Conservation (phyloP, 768 basidiomycete species). For the Suillus cothurnatus region DNA sequence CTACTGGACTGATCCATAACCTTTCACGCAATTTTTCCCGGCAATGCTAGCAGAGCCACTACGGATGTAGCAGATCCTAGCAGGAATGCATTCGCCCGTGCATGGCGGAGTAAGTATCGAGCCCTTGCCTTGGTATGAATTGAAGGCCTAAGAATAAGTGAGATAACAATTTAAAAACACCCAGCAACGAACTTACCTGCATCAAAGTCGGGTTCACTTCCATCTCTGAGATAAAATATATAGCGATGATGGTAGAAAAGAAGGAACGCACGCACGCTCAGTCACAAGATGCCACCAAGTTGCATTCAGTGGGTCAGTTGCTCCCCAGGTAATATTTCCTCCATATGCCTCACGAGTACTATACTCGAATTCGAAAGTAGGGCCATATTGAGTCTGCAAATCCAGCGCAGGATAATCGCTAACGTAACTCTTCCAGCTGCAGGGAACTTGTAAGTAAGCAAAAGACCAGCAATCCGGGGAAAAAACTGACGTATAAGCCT, state of each 20-base stretch:
- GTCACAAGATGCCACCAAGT: conserved; percentile 86
- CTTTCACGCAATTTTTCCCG: conserved; percentile 55
- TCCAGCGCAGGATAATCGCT: conserved; percentile 60
- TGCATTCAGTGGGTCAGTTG: conserved; percentile 70
- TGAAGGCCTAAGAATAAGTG: conserved; percentile 53
- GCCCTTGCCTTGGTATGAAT: conserved; percentile 70
- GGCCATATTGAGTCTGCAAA: conserved; percentile 55
- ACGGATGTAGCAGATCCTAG: conserved; percentile 78
- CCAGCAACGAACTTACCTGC: conserved; percentile 41
- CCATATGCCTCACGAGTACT: conserved; percentile 72
- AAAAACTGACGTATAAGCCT: conserved; percentile 69
- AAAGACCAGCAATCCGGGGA: background rate
- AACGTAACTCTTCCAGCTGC: conserved; percentile 69
- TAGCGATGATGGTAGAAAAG: conserved; percentile 1
- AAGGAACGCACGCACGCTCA: conserved; percentile 49
- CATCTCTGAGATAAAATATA: conserved; percentile 48
- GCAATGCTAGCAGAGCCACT: conserved; percentile 71
- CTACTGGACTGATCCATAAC: conserved; percentile 70
- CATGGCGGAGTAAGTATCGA: conserved; percentile 58
- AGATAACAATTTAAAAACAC: background rate
- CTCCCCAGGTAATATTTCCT: conserved; percentile 53
- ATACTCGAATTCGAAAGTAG: conserved; percentile 65
- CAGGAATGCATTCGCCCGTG: conserved; percentile 58
- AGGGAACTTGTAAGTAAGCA: conserved; percentile 3
- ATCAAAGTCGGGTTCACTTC: conserved; percentile 56